phyloP scores from a whole-genome alignment of 2,329 filamentous ascomycete genomes.

The Botrytis deweyae region DNA sequence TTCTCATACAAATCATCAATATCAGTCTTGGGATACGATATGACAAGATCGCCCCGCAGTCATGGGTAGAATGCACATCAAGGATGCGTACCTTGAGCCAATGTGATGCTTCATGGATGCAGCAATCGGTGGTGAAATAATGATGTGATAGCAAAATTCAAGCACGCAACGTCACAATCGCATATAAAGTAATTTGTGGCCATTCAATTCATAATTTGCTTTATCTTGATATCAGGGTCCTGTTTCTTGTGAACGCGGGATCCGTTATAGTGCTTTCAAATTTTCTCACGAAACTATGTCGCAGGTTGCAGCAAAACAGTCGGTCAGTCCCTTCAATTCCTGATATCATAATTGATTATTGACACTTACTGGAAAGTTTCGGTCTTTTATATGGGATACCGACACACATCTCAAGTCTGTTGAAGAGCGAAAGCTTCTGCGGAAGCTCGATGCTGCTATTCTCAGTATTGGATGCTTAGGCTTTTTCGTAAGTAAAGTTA shows the following conservation, averaged over 20 bases:
- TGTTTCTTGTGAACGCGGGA: neutral
- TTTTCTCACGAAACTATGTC: neutral
- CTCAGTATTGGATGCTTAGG: slow-evolving; percentile 1
- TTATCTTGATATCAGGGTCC: neutral
- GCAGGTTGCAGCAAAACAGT: neutral
- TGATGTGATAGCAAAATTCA: slow-evolving; percentile 4
- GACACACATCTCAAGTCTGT: neutral
- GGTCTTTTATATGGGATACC: neutral
- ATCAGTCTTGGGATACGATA: neutral
- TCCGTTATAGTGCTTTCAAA: neutral
- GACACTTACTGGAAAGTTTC: neutral
- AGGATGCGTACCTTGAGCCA: neutral
- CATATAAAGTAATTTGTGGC: too few species aligned
- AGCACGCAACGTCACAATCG: neutral
- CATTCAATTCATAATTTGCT: neutral
- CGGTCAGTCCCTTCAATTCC: neutral
- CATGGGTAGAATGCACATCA: neutral
- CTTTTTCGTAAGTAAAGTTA: neutral
- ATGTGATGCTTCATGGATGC: neutral
- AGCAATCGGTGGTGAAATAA: neutral
- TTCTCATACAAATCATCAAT: neutral
- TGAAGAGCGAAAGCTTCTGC: neutral
- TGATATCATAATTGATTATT: neutral
- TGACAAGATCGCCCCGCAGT: neutral
- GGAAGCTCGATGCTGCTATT: neutral